Base-by-base conservation (phyloP, 2,329 filamentous ascomycete genomes). In the Aciculosporium take region DNA sequence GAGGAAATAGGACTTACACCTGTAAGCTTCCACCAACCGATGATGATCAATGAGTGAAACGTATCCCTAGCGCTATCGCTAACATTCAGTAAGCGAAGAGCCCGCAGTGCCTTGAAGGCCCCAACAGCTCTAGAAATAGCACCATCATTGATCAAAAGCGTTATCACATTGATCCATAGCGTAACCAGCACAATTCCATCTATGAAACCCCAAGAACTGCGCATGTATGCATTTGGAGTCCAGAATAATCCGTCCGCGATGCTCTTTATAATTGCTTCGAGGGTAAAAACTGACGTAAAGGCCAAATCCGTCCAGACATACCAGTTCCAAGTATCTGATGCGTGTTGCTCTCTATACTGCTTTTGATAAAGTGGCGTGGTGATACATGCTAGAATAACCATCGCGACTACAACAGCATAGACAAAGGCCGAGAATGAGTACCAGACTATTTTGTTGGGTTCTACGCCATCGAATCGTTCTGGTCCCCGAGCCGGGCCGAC, bases 181-280 rank as follows among this genome's bases (percentile, higher is more conserved):
- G 91, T 96, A 42, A 94, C 67, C 40, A 98, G 68, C 49, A 98
- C 91, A 34, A 96, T 62, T 0, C 82, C 86, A 56, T 98, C 91
- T 49, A 98, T 95, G 46, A 94, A 79, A 6, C 91, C 93, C 91
- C 91, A 98, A 0, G 88, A 89, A 55, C 89, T 89, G 52, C 91
- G 80, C 58, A 95, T 86, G 57, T 94, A 98, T 3, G 93, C 93
- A 61, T 98, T 95, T 0, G 91, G 91, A 0, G 91, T 95, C 76
- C 85, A 96, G 58, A 95, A 83, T 52, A 94, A 83, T 7, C 91
- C 91, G 63, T 98, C 91, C 0, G 91, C 91, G 52, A 98, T 78
- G 42, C 94, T 79, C 59, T 98, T 98, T 64, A 98, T 88, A 5
- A 79, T 54, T 1, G 88, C 86, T 60, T 98, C 91, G 6, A 84